Base-by-base conservation (phyloP, 208 protist genomes). In the Balamuthia mandrillaris region DNA sequence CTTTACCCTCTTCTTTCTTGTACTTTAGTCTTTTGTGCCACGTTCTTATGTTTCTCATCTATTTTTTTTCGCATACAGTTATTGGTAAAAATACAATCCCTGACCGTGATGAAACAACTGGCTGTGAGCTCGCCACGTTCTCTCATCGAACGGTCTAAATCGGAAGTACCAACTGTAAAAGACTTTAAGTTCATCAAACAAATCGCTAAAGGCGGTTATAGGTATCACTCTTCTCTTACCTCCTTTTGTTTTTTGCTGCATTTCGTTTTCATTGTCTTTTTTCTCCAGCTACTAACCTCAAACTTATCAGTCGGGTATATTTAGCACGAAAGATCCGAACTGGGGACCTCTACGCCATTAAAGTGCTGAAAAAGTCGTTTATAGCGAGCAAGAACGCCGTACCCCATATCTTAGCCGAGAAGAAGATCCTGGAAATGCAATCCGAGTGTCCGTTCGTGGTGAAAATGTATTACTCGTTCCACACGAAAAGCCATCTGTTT, bases 151-250 rank as follows among this genome's bases (percentile, higher is more conserved):
- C n/a, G n/a, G n/a, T n/a, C n/a, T n/a, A n/a, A n/a, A n/a, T n/a
- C n/a, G n/a, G n/a, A n/a, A n/a, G n/a, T n/a, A n/a, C n/a, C n/a
- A n/a, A n/a, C n/a, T n/a, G n/a, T 56, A 21, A 10, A 65, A 3
- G 93, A 95, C 84, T 95, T 94, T 91, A 66, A 93, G 29, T 92
- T 91, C 24, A 65, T 94, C 47, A 95, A 95, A 63, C 87, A 45
- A 27, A 94, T 95, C 44, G 79, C 54, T 3, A 7, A 83, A 1
- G 93, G 93, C 0, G 3, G 31, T 0, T 81, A 47, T 37, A 37
- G 74, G 45, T 81, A 81, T 44, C n/a, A n/a, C n/a, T n/a, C n/a
- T n/a, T n/a, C n/a, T n/a, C n/a, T n/a, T n/a, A n/a, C n/a, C n/a
- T n/a, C n/a, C n/a, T n/a, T n/a, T n/a, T n/a, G n/a, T n/a, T n/a